phyloP scores from a whole-genome alignment of 768 basidiomycete genomes.

The Xerocomus potaroensis region DNA sequence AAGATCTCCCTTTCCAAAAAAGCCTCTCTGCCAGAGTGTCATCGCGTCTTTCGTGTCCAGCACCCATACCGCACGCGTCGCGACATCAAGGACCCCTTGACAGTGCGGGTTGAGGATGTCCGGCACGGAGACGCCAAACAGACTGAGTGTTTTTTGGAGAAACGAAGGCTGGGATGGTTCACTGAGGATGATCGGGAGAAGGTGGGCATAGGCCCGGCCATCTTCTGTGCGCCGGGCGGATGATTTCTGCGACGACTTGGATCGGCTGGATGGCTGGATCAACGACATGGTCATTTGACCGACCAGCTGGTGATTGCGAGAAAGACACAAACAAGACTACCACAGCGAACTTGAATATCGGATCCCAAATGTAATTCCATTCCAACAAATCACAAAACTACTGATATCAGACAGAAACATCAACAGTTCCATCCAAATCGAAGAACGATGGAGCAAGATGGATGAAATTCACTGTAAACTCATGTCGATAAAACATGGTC shows the following conservation, averaged over 20 bases:
- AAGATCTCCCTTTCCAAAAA: slow-evolving; percentile 96
- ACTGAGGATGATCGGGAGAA: slow-evolving; percentile 58
- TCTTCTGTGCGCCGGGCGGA: slow-evolving; percentile 57
- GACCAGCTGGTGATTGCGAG: too few relatives aligned
- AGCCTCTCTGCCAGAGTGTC: slow-evolving; percentile 83
- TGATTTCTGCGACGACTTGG: slow-evolving; percentile 43
- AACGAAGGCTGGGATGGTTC: slow-evolving; percentile 37
- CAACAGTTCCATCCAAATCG: too few relatives aligned
- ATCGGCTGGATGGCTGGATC: slow-evolving; percentile 38
- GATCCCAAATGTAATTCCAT: not conserved
- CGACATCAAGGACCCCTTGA: slow-evolving; percentile 70
- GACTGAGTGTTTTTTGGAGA: slow-evolving; percentile 43
- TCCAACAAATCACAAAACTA: not conserved
- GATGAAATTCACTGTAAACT: too few relatives aligned
- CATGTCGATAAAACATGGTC: too few relatives aligned
- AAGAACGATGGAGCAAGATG: too few relatives aligned
- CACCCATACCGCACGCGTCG: slow-evolving; percentile 89
- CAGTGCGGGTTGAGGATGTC: slow-evolving; percentile 67
- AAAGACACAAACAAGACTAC: too few relatives aligned
- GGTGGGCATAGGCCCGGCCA: slow-evolving; percentile 63
- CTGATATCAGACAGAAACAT: not conserved
- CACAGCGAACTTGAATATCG: too few relatives aligned
- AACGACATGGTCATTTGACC: slow-evolving; percentile 40
- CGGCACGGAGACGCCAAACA: slow-evolving; percentile 57
- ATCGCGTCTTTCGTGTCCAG: slow-evolving; percentile 55